phyloP scores from a whole-genome alignment of 2,329 filamentous ascomycete species.

The Exophiala lecanii-corni region DNA sequence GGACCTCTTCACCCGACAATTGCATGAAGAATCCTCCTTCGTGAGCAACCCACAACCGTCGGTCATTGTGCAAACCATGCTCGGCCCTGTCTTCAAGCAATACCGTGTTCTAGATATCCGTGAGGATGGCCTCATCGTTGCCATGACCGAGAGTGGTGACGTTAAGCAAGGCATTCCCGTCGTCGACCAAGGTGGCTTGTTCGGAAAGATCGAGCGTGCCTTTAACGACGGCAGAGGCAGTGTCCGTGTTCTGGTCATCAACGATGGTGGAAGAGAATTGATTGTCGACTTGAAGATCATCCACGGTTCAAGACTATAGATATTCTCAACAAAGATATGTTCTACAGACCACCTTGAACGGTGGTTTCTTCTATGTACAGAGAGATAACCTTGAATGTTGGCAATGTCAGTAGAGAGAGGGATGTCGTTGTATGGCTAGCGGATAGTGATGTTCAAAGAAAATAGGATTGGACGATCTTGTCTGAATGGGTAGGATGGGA shows the following conservation, averaged over 20 bases:
- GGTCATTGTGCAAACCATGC: conserved; percentile 98
- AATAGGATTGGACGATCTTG: too few relatives aligned
- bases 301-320: conserved; percentile 66
- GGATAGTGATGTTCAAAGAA: too few relatives aligned
- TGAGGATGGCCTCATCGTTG: conserved; percentile 74
- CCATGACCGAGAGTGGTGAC: conserved; percentile 98
- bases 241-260: conserved; percentile 92
- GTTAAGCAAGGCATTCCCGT: conserved; percentile 96
- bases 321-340: too few relatives aligned
- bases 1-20: conserved; percentile 99
- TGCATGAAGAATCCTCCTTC: conserved; percentile 97
- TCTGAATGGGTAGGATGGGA: too few relatives aligned
- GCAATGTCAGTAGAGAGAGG: too few relatives aligned
- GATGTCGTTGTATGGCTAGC: too few relatives aligned
- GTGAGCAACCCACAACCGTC: conserved; percentile 95
- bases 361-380: too few relatives aligned
- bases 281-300: conserved; percentile 99
- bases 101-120: conserved; percentile 98
- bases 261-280: conserved; percentile 86
- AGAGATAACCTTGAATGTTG: too few relatives aligned
- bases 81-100: conserved; percentile 99
- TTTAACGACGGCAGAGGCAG: conserved; percentile 91
- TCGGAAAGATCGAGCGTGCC: conserved; percentile 70
- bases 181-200: conserved; percentile 90
- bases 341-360: too few relatives aligned